These are phyloP conservation scores for Colletotrichum sansevieriae DNA, from an alignment of 2,329 filamentous ascomycete species.

Conservation along the genomic window DNA sequence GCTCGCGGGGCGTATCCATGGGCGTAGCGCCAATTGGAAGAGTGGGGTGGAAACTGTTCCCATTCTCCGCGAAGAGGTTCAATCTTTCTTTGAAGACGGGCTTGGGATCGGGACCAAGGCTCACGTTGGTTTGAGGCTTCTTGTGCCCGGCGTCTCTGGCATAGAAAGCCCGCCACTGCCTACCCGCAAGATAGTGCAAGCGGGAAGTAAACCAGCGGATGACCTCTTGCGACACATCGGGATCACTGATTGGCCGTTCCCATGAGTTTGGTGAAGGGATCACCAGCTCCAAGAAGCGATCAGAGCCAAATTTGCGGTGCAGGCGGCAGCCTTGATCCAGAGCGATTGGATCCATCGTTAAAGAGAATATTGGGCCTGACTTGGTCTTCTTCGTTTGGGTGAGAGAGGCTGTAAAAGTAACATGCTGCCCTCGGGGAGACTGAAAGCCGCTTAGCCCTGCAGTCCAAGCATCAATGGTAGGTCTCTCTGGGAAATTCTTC, in stretches of 20 bases:
- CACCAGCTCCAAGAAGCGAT: slow-evolving; percentile 69
- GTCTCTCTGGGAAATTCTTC: slow-evolving; percentile 63
- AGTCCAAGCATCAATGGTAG: slow-evolving; percentile 60
- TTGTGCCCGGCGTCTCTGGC: slow-evolving; percentile 46
- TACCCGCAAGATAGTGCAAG: slow-evolving; percentile 59
- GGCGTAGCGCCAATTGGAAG: slow-evolving; percentile 41
- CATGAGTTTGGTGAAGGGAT: slow-evolving; percentile 59
- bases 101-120: slow-evolving; percentile 45
- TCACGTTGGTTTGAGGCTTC: slow-evolving; percentile 52
- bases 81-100: slow-evolving; percentile 46
- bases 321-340: slow-evolving; percentile 66
- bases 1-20: neutral
- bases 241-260: slow-evolving; percentile 47
- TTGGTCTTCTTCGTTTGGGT: slow-evolving; percentile 34
- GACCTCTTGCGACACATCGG: neutral
- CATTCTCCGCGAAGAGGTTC: slow-evolving; percentile 67
- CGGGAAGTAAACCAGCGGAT: slow-evolving; percentile 56
- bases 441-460: slow-evolving; percentile 55
- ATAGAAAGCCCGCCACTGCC: slow-evolving; percentile 63
- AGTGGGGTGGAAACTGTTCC: slow-evolving; percentile 54
- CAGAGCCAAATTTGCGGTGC: slow-evolving; percentile 66
- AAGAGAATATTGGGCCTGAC: slow-evolving; percentile 56
- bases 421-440: slow-evolving; percentile 49
- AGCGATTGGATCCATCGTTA: slow-evolving; percentile 62
- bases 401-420: slow-evolving; percentile 56